Conservation (phyloP, 2,329 filamentous ascomycete genomes). For the Magnaporthiopsis incrustans region DNA sequence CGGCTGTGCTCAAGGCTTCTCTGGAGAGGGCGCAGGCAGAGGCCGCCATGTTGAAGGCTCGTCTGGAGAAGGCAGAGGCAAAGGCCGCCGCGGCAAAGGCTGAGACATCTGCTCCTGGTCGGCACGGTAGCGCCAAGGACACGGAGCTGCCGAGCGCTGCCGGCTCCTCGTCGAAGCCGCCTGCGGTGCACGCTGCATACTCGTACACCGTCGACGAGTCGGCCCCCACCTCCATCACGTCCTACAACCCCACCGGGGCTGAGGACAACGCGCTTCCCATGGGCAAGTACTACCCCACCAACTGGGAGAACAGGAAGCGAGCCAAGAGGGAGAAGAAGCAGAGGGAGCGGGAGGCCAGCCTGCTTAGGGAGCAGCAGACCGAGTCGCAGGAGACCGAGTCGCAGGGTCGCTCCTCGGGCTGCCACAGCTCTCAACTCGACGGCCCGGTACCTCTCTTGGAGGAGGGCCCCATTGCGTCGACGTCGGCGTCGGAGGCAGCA, state of each 20-base stretch:
- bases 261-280: conserved; percentile 41
- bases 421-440: background rate
- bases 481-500: too few relatives aligned
- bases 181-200: background rate
- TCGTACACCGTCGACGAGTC: background rate
- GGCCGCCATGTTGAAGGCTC: too few relatives aligned
- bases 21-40: too few relatives aligned
- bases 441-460: background rate
- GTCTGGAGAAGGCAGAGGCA: too few relatives aligned
- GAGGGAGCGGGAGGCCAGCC: conserved; percentile 10
- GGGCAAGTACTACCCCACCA: conserved; percentile 57
- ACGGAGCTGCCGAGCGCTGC: background rate
- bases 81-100: too few relatives aligned
- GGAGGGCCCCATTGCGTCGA: background rate
- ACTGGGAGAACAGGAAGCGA: conserved; percentile 40
- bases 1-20: too few relatives aligned
- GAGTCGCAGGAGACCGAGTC: background rate
- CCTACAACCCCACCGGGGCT: conserved; percentile 42
- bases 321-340: conserved; percentile 14
- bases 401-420: too few relatives aligned
- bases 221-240: conserved; percentile 24
- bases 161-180: background rate
- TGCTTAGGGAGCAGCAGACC: background rate
- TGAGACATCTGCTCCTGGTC: background rate
- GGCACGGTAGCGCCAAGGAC: background rate